Conservation (phyloP, 768 basidiomycete species). For the Suillus subaureus region DNA sequence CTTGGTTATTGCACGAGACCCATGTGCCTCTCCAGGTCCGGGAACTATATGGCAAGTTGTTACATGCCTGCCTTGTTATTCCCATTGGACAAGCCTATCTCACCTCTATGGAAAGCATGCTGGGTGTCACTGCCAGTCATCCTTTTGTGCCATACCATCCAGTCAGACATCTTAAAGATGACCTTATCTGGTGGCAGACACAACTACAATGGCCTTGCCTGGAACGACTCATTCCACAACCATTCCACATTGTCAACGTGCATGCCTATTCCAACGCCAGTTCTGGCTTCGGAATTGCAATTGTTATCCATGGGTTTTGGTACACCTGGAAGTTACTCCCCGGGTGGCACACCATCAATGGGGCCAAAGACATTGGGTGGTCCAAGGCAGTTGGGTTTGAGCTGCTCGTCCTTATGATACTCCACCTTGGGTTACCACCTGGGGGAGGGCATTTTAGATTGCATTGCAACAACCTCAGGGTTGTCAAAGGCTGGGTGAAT, state of each 20-base stretch:
- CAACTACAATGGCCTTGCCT: neutral
- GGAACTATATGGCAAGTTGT: neutral
- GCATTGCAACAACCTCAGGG: neutral
- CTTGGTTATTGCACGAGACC: too few relatives aligned
- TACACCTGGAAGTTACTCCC: neutral
- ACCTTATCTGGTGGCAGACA: neutral
- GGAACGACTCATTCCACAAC: neutral
- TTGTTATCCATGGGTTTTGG: neutral
- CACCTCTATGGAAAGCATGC: neutral
- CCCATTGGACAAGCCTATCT: neutral
- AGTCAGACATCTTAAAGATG: neutral
- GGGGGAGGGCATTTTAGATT: neutral
- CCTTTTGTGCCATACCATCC: neutral
- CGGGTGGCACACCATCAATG: neutral
- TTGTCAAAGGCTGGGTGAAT: neutral
- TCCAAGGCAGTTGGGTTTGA: neutral
- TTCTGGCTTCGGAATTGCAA: neutral
- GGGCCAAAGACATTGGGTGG: neutral
- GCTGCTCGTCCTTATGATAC: too few relatives aligned
- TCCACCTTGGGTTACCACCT: too few relatives aligned
- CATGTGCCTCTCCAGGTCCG: neutral
- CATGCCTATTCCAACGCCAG: neutral
- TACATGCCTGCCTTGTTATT: neutral
- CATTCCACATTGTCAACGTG: neutral
- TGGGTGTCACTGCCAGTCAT: neutral